Percentiles rank a stretch among this genome's conserved stretches.
Evolutionary conservation across 2,329 filamentous ascomycete genomes (phyloP).

Genomic region (Arthrobotrys megalospora): DNA sequence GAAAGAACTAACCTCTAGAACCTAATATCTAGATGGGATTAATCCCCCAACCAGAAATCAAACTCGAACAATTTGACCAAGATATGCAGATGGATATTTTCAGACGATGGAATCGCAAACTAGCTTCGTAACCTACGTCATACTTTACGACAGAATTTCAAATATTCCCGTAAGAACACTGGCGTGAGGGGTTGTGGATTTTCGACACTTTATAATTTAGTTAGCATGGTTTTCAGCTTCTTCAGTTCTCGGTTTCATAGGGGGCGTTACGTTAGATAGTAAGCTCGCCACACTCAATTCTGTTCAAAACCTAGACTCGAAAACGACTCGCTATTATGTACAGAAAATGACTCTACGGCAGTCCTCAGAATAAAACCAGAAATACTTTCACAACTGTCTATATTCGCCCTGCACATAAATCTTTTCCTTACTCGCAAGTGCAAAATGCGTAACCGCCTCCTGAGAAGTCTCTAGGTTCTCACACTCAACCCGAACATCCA

Average conservation of each 20-base stretch:
- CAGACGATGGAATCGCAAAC: slow-evolving; percentile 25
- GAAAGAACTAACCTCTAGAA: not conserved
- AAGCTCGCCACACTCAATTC: no score
- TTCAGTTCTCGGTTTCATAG: no score
- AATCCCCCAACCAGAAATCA: not conserved
- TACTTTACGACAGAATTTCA: slow-evolving; percentile 35
- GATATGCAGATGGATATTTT: slow-evolving; percentile 13
- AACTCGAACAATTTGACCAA: not conserved
- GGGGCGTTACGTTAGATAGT: no score
- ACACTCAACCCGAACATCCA: slow-evolving; percentile 22
- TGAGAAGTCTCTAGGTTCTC: not conserved
- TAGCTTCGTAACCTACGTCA: slow-evolving; percentile 22
- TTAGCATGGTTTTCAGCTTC: no score
- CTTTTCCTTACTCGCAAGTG: slow-evolving; percentile 36
- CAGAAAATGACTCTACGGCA: not conserved
- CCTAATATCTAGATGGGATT: slow-evolving; percentile 3
- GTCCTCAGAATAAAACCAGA: not conserved
- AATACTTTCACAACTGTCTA: not conserved
- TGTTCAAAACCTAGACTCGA: not conserved
- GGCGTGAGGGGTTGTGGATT: not conserved
- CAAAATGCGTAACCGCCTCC: slow-evolving; percentile 27
- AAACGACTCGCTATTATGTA: not conserved
- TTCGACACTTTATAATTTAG: no score
- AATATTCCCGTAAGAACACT: not conserved
- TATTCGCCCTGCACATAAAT: slow-evolving; percentile 46